A percentile compares a stretch with the other conserved stretches of the same genome.
Conservation (phyloP, 257 asterid genomes). For the Primulina eburnea region DNA sequence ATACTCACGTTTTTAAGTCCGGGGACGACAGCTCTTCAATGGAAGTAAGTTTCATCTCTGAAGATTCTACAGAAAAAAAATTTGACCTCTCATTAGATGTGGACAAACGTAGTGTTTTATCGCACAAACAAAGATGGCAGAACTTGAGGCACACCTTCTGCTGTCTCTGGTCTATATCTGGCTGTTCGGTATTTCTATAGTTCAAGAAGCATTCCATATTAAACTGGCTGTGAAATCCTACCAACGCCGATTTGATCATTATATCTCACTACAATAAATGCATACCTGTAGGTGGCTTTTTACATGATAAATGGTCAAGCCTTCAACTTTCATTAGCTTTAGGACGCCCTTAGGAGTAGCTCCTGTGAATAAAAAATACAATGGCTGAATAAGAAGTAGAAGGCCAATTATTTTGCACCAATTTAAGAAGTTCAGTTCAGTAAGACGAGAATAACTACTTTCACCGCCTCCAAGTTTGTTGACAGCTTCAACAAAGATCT, state of each 20-base stretch:
- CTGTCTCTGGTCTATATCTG: not conserved
- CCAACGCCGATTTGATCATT: not conserved
- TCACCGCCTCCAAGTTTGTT: slow-evolving; percentile 90
- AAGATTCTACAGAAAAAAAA: slow-evolving; percentile 50
- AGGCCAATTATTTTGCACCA: not conserved
- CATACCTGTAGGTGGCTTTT: slow-evolving; percentile 74
- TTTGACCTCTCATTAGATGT: slow-evolving; percentile 15
- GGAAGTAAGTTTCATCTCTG: slow-evolving; percentile 56
- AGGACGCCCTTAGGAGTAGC: slow-evolving; percentile 94
- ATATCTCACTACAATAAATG: not conserved
- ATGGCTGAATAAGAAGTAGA: not conserved
- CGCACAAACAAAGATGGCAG: not conserved
- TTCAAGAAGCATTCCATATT: not conserved
- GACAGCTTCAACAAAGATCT: slow-evolving; percentile 86
- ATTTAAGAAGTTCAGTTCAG: slow-evolving; percentile 20
- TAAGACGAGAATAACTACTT: slow-evolving; percentile 41
- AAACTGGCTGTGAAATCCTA: not conserved
- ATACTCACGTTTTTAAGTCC: slow-evolving; percentile 62
- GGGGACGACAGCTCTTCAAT: slow-evolving; percentile 72
- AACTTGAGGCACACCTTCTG: not conserved
- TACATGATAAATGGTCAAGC: slow-evolving; percentile 84
- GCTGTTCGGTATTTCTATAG: slow-evolving; percentile 1
- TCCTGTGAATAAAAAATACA: slow-evolving; percentile 39
- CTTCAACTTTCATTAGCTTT: slow-evolving; percentile 74
- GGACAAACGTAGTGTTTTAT: not conserved